Evolutionary conservation across 1,284 basidiomycete genomes (phyloP).

Genomic region (Trametes hirsuta): DNA sequence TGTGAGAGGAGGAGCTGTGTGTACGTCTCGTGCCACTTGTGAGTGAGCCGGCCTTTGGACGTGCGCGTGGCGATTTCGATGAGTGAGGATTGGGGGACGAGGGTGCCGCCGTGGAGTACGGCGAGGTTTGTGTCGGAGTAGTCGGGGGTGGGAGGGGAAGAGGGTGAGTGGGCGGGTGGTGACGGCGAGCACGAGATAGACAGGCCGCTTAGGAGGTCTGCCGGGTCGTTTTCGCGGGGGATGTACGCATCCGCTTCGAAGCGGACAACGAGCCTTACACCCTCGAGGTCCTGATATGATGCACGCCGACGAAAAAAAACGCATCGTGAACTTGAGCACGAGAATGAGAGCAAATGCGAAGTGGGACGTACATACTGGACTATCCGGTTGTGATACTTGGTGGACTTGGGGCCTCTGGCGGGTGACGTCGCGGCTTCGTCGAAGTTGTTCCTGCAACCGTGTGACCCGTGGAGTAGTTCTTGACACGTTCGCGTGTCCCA

Average conservation of each 20-base stretch:
- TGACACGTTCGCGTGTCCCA: constrained; percentile 21
- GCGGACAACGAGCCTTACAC: constrained; percentile 32
- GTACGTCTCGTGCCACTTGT: constrained; percentile 50
- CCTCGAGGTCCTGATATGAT: constrained; percentile 30
- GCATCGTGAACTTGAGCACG: not conserved
- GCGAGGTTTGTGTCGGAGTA: constrained; percentile 2
- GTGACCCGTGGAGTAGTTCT: constrained; percentile 10
- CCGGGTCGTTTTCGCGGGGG: not conserved
- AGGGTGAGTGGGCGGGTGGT: not conserved
- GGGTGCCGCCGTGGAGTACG: constrained; percentile 39
- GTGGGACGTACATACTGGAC: constrained; percentile 47
- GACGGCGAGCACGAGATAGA: not conserved
- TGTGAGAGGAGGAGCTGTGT: constrained; percentile 59
- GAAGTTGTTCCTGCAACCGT: constrained; percentile 48
- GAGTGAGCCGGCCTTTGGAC: constrained; percentile 30
- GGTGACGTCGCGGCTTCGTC: constrained; percentile 48
- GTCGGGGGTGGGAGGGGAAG: not conserved
- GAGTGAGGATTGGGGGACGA: constrained; percentile 46
- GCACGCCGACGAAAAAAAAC: not conserved
- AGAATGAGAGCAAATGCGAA: not conserved
- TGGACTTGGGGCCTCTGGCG: constrained; percentile 43
- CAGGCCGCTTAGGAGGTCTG: constrained; percentile 7
- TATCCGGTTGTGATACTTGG: constrained; percentile 52
- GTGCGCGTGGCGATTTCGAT: constrained; percentile 54
- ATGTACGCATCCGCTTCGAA: constrained; percentile 36